Percentiles rank a stretch among this genome's conserved stretches.
Conservation (phyloP, 495 filamentous ascomycete genomes). For the Aspergillus panamensis region DNA sequence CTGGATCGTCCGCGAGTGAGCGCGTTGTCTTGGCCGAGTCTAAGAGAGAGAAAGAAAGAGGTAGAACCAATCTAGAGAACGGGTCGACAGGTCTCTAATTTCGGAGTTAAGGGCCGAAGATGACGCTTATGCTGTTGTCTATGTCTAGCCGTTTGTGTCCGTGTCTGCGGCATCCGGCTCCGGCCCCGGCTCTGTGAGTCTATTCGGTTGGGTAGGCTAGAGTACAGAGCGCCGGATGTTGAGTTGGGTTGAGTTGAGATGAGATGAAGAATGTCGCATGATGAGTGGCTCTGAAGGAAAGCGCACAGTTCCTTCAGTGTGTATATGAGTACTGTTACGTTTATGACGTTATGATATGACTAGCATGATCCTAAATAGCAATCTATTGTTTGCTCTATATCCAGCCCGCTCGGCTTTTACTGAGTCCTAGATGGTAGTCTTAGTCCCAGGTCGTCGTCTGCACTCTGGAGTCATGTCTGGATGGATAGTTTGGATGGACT, state of each 20-base stretch:
- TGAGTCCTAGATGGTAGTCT: background rate
- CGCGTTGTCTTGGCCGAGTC: background rate
- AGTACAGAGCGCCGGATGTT: constrained; percentile 8
- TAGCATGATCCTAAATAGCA: constrained; percentile 11
- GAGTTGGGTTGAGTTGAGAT: background rate
- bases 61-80: background rate
- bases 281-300: constrained; percentile 9
- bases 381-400: background rate
- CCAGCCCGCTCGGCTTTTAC: background rate
- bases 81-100: background rate
- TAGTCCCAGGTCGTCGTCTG: too few relatives aligned
- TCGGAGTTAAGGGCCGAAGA: background rate
- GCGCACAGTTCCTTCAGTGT: constrained; percentile 14
- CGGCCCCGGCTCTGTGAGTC: constrained; percentile 4
- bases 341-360: constrained; percentile 38
- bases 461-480: background rate
- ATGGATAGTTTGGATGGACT: background rate
- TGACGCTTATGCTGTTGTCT: background rate
- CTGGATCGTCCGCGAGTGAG: constrained; percentile 42
- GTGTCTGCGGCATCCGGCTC: constrained; percentile 1
- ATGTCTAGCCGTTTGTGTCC: background rate
- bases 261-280: constrained; percentile 4
- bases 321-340: constrained; percentile 29
- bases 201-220: background rate
- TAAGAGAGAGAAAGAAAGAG: background rate